Base-by-base conservation (phyloP, 2,329 filamentous ascomycete species). In the Magnaporthales sp. region DNA sequence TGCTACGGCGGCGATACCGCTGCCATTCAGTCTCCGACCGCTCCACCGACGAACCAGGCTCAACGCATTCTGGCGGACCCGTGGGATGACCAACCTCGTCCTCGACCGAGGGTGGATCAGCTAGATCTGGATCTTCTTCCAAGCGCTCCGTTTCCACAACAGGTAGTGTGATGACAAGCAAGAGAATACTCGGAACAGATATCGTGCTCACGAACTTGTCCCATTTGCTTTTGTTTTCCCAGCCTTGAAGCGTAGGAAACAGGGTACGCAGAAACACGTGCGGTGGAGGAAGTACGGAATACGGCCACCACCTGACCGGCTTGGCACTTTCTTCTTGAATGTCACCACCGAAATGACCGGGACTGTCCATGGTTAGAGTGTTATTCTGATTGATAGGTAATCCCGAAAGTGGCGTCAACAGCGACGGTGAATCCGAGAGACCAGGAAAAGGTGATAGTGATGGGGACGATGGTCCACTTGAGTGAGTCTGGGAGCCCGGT, bases 141-240 rank as follows among this genome's bases (percentile, higher is more conserved):
- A 58, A 22, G 8, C 54, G 54, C 13, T 84, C 81, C 24, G 86
- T 83, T 58, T 86, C 84, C 6, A 97, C 91, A 0, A 99, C 93
- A 0, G 96, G 95, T 4, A 99, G 77, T 0, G 95, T 99, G 62
- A 95, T 87, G 0, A 94, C 94, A 4, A 99, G 82, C 2, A 98
- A 79, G 69, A 99, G 91, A 51, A 99, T 92, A 71, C 91, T 96
- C 1, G 93, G 91, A n/a, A 92, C 89, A 8, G 93, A 93, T 51
- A 96, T 83, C 11, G 95, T 72, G 58, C 92, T 94, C 63, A 97
- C 80, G 61, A 93, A 79, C 73, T 91, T 93, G 72, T 94, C 93
- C 87, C 89, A 92, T n/a, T 90, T 77, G n/a, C 82, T 87, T 77
- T 97, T 98, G 30, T 90, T 86, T 60, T 78, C 81, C 92, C 94